Conservation (phyloP, 108 stramenopile genomes). For the Cyclostephanos invisitatus region DNA sequence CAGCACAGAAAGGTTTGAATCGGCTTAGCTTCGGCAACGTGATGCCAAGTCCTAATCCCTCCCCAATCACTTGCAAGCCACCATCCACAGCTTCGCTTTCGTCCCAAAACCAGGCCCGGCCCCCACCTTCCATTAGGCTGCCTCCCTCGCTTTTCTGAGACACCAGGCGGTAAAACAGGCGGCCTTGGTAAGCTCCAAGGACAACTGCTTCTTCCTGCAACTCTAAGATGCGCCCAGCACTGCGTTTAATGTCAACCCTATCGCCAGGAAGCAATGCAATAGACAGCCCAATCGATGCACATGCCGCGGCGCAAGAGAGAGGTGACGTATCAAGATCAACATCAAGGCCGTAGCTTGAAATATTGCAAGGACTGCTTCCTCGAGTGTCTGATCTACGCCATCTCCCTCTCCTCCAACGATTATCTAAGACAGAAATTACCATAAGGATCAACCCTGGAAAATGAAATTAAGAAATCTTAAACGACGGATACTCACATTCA, state of each 20-base stretch:
- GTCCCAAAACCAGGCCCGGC: constrained; percentile 81
- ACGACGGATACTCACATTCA: constrained; percentile 45
- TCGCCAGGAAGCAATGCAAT: constrained; percentile 85
- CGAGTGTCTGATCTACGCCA: constrained; percentile 56
- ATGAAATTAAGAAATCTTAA: neutral
- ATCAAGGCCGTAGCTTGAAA: constrained; percentile 61
- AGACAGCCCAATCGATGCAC: constrained; percentile 75
- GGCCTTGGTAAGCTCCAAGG: constrained; percentile 81
- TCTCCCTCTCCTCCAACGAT: constrained; percentile 57
- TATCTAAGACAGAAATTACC: constrained; percentile 12
- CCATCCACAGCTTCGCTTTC: constrained; percentile 87
- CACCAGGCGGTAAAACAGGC: constrained; percentile 83
- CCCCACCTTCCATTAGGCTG: constrained; percentile 82
- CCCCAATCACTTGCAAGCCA: constrained; percentile 65
- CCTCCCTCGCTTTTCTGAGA: constrained; percentile 90
- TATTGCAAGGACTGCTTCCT: constrained; percentile 65
- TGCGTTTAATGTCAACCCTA: constrained; percentile 73
- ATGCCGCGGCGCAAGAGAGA: constrained; percentile 77
- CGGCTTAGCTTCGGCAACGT: constrained; percentile 60
- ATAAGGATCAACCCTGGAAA: neutral
- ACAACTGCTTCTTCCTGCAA: constrained; percentile 89
- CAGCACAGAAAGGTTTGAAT: constrained; percentile 64
- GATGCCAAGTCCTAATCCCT: constrained; percentile 51
- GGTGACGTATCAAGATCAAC: constrained; percentile 83
- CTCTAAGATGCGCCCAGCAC: constrained; percentile 85